These are phyloP conservation scores for Malus orientalis DNA, from an alignment of 306 rosid species.

Conservation along the genomic window DNA sequence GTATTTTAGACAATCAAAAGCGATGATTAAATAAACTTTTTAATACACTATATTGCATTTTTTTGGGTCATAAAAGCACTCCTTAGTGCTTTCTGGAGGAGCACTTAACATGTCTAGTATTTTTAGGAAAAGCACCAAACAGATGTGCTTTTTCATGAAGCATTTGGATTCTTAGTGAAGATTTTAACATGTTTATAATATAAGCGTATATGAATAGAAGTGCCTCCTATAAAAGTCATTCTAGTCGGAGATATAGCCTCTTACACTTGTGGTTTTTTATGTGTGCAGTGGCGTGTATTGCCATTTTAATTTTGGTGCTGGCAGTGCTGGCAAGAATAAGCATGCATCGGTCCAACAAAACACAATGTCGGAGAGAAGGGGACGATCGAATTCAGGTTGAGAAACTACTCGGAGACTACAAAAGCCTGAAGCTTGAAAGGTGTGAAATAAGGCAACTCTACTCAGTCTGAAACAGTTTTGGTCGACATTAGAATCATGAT, in stretches of 20 bases:
- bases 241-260: not conserved
- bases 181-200: too few species aligned
- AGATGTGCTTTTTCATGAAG: too few species aligned
- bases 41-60: too few species aligned
- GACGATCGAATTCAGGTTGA: conserved; percentile 21
- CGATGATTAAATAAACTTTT: too few species aligned
- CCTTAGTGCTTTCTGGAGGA: too few species aligned
- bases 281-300: conserved; percentile 34
- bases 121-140: too few species aligned
- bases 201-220: too few species aligned
- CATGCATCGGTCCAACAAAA: conserved; percentile 15
- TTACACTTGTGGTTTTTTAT: not conserved
- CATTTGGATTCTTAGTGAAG: too few species aligned
- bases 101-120: too few species aligned
- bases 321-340: conserved; percentile 18
- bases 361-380: conserved; percentile 12
- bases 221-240: too few species aligned
- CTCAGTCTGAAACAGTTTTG: not conserved
- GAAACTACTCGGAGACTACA: conserved; percentile 19
- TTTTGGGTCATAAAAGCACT: too few species aligned
- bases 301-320: conserved; percentile 21
- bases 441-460: not conserved
- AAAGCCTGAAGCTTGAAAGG: not conserved
- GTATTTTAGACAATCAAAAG: too few species aligned
- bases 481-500: not conserved